These are phyloP conservation scores for Boletus pseudopeckii DNA, from an alignment of 768 basidiomycete species.

Conservation along the genomic window DNA sequence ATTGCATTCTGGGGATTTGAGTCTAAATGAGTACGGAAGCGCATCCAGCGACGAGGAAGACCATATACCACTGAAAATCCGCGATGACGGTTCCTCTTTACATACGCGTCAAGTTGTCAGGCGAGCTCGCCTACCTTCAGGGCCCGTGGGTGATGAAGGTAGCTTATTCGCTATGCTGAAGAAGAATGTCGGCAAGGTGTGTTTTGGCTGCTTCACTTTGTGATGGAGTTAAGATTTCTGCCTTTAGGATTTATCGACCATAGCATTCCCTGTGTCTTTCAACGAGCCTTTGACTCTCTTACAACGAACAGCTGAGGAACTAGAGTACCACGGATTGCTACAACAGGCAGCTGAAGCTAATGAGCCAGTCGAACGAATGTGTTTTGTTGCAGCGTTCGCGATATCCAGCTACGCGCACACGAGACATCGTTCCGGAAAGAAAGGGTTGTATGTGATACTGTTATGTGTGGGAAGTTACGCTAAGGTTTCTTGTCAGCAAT, in stretches of 20 bases:
- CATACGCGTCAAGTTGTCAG: conserved; percentile 36
- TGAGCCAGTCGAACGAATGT: conserved; percentile 66
- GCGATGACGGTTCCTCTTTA: conserved; percentile 5
- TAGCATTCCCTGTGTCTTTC: conserved; percentile 84
- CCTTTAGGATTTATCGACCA: conserved; percentile 71
- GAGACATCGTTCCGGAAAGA: conserved; percentile 73
- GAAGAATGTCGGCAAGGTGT: conserved; percentile 85
- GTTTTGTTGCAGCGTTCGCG: conserved; percentile 79
- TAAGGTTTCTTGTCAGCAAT: conserved; percentile 50
- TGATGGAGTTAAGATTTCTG: background rate
- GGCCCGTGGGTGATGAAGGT: conserved; percentile 68
- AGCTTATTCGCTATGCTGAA: conserved; percentile 80
- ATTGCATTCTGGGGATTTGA: conserved; percentile 41
- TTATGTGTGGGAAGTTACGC: conserved; percentile 1
- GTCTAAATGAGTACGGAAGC: conserved; percentile 36
- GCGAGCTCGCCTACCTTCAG: conserved; percentile 58
- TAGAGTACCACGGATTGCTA: conserved; percentile 75
- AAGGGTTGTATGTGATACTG: conserved; percentile 69
- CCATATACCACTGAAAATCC: background rate
- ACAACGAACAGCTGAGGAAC: conserved; percentile 78
- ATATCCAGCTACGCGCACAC: conserved; percentile 84
- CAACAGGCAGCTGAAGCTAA: conserved; percentile 54
- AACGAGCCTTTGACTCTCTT: conserved; percentile 85
- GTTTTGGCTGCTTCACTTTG: conserved; percentile 3
- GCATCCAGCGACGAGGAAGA: conserved; percentile 49